Evolutionary conservation across 192 early-diverging fungal genomes (phyloP).

Genomic region (Haplosporangium gracile): DNA sequence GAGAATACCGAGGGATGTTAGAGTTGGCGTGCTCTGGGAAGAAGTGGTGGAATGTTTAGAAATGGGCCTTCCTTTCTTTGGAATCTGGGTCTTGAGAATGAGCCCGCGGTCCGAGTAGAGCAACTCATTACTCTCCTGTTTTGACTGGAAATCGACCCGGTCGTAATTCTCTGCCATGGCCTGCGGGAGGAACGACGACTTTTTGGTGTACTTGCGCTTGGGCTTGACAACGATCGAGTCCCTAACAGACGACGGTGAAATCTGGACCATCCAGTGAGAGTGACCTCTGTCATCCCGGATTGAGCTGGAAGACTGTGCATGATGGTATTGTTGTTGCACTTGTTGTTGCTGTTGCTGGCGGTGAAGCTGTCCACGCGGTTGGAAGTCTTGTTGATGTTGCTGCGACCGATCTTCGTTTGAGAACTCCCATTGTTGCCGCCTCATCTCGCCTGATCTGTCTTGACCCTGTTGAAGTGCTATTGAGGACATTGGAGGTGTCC

Average conservation of each 20-base stretch:
- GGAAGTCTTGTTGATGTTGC: neutral
- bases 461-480: neutral
- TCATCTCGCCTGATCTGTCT: neutral
- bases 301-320: neutral
- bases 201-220: slow-evolving; percentile 43
- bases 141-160: neutral
- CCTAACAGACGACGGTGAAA: neutral
- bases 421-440: neutral
- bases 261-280: neutral
- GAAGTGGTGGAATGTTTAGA: slow-evolving; percentile 28
- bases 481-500: neutral
- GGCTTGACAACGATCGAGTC: slow-evolving; percentile 12
- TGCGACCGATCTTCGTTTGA: neutral
- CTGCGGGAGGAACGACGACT: slow-evolving; percentile 2
- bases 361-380: neutral
- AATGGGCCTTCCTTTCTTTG: slow-evolving; percentile 52
- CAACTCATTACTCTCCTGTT: neutral
- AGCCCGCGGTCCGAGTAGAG: slow-evolving; percentile 47
- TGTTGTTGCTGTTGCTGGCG: too few species aligned
- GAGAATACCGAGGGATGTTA: slow-evolving; percentile 30
- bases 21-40: slow-evolving; percentile 22
- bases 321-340: neutral
- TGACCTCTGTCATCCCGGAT: neutral
- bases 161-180: neutral
- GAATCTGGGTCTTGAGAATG: slow-evolving; percentile 50